phyloP scores from a whole-genome alignment of 768 basidiomycete species.

The Tephrocybe sp. region DNA sequence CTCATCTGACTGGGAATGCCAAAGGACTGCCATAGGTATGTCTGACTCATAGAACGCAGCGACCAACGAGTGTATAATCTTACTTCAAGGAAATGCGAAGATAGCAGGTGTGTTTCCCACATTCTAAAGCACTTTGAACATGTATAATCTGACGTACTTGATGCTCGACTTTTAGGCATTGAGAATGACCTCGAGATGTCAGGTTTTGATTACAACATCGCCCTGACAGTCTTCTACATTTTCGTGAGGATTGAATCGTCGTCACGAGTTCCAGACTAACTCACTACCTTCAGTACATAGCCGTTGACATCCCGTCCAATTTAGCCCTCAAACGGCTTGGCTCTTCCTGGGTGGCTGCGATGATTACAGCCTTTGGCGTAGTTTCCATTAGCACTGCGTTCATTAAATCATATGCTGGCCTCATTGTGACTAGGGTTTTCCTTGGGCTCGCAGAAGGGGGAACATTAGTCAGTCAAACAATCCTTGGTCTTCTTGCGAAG shows the following conservation, averaged over 20 bases:
- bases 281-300: constrained; percentile 15
- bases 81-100: constrained; percentile 21
- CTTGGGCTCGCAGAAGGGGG: constrained; percentile 26
- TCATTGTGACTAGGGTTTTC: constrained; percentile 24
- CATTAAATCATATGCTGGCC: constrained; percentile 20
- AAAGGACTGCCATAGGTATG: constrained; percentile 23
- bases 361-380: constrained; percentile 20
- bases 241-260: constrained; percentile 11
- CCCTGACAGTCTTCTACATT: constrained; percentile 35
- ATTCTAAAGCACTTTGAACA: neutral
- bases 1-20: neutral
- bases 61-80: neutral
- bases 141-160: neutral
- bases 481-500: neutral
- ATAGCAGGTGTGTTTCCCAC: constrained; percentile 16
- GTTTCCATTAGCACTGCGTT: constrained; percentile 23
- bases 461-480: constrained; percentile 18
- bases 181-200: constrained; percentile 34
- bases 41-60: neutral
- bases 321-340: constrained; percentile 22
- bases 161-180: constrained; percentile 21
- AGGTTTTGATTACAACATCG: constrained; percentile 35
- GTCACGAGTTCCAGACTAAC: neutral
- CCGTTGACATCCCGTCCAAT: constrained; percentile 24
- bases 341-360: constrained; percentile 20